phyloP scores from a whole-genome alignment of 768 basidiomycete genomes.

The Paxillus ammoniavirescens region DNA sequence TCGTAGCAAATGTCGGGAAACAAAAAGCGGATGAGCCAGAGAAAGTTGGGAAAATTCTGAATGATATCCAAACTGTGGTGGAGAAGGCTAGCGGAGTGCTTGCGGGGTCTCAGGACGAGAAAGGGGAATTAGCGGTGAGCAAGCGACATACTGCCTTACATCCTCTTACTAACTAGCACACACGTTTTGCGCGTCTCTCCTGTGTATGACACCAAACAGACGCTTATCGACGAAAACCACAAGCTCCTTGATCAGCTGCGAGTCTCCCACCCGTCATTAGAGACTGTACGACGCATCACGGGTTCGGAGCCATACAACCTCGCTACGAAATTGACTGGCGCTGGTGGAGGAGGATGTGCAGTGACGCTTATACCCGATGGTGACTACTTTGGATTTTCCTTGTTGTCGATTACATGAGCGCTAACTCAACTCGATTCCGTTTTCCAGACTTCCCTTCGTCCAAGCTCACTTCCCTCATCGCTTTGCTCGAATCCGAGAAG shows the following conservation, averaged over 20 bases:
- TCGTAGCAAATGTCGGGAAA: constrained; percentile 86
- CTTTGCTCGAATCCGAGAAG: constrained; percentile 41
- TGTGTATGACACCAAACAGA: constrained; percentile 37
- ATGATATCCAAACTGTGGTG: constrained; percentile 80
- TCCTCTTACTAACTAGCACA: neutral
- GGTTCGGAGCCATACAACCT: constrained; percentile 60
- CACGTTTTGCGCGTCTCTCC: too few species aligned
- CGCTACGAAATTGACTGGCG: constrained; percentile 94
- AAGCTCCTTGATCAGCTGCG: constrained; percentile 76
- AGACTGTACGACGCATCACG: constrained; percentile 75
- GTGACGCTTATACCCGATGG: constrained; percentile 95
- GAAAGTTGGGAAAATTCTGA: constrained; percentile 71
- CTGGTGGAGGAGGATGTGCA: constrained; percentile 97
- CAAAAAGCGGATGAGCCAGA: constrained; percentile 83
- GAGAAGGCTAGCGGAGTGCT: constrained; percentile 77
- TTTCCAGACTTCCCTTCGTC: constrained; percentile 66
- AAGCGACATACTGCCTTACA: neutral
- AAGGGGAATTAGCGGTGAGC: constrained; percentile 53
- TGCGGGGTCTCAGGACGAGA: constrained; percentile 43
- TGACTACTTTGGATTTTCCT: constrained; percentile 35
- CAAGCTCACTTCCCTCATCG: constrained; percentile 55
- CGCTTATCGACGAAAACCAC: constrained; percentile 89
- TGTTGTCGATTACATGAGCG: neutral
- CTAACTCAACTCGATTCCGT: neutral
- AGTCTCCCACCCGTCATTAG: constrained; percentile 88